Evolutionary conservation across 1,139 yeast genomes (phyloP).

Genomic region (Scheffersomyces cryptocercus): DNA sequence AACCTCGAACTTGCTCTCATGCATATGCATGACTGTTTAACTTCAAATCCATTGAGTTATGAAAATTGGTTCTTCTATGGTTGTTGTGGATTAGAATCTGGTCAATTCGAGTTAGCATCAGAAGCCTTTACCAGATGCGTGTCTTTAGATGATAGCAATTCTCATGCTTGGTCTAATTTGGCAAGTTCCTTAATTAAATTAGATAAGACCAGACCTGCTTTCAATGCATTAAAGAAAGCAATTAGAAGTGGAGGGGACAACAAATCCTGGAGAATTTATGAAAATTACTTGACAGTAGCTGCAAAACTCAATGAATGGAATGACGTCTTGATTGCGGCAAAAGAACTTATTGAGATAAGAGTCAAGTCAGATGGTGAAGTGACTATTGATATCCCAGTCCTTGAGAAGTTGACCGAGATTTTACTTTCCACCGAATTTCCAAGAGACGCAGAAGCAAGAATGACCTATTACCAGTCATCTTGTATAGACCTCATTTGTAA

Average conservation of each 20-base stretch:
- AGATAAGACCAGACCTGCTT: conserved; percentile 73
- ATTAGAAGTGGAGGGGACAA: conserved; percentile 64
- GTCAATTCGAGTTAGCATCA: conserved; percentile 75
- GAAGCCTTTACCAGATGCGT: conserved; percentile 94
- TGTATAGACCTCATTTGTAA: conserved; percentile 71
- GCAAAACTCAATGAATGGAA: conserved; percentile 82
- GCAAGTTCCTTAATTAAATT: conserved; percentile 74
- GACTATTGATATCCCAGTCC: conserved; percentile 71
- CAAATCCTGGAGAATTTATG: conserved; percentile 85
- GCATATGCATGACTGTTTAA: conserved; percentile 74
- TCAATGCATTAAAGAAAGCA: conserved; percentile 80
- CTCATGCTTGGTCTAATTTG: conserved; percentile 93
- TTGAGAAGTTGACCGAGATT: conserved; percentile 72
- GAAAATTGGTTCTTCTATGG: conserved; percentile 95
- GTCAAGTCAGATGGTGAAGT: conserved; percentile 58
- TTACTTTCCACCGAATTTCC: conserved; percentile 58
- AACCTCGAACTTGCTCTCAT: conserved; percentile 58
- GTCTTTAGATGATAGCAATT: conserved; percentile 76
- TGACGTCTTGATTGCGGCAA: conserved; percentile 76
- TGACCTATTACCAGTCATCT: conserved; percentile 61
- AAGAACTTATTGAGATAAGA: conserved; percentile 55
- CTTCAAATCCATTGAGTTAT: conserved; percentile 71
- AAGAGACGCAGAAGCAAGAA: conserved; percentile 32
- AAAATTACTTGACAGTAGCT: conserved; percentile 82
- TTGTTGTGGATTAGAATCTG: conserved; percentile 78